Conservation (phyloP, 148 eudicot genomes). For the Amaranthus hypochondriacus region DNA sequence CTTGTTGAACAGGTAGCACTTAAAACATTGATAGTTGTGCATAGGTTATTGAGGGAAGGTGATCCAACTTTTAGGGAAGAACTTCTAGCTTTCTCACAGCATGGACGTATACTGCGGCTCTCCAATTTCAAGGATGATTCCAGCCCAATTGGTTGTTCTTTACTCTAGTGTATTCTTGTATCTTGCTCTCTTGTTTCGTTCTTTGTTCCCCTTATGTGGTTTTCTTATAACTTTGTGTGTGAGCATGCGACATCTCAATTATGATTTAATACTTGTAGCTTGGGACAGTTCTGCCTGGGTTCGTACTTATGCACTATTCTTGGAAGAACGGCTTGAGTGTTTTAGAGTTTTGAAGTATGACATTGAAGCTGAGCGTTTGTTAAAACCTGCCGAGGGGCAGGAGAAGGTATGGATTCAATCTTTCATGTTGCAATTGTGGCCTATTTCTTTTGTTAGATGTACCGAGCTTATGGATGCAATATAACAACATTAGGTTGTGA, state of each 20-base stretch:
- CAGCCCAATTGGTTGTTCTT: slow-evolving; percentile 72
- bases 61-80: slow-evolving; percentile 98
- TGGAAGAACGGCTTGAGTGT: slow-evolving; percentile 97
- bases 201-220: neutral
- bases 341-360: slow-evolving; percentile 88
- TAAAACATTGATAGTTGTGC: slow-evolving; percentile 87
- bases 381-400: slow-evolving; percentile 76
- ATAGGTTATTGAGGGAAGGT: slow-evolving; percentile 85
- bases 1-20: slow-evolving; percentile 73
- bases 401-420: slow-evolving; percentile 63
- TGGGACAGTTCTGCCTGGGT: slow-evolving; percentile 99
- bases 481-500: neutral
- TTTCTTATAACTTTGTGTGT: neutral
- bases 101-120: slow-evolving; percentile 70
- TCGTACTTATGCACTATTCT: slow-evolving; percentile 80
- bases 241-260: neutral
- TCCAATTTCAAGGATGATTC: slow-evolving; percentile 98
- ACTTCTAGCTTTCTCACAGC: slow-evolving; percentile 73
- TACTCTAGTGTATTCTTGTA: neutral
- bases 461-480: neutral
- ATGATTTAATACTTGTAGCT: slow-evolving; percentile 36
- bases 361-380: slow-evolving; percentile 93
- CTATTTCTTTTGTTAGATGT: neutral
- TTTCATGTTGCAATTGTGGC: neutral
- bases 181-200: neutral